Conservation (phyloP, 202 grass and related monocot genomes). For the Musa balbisiana region DNA sequence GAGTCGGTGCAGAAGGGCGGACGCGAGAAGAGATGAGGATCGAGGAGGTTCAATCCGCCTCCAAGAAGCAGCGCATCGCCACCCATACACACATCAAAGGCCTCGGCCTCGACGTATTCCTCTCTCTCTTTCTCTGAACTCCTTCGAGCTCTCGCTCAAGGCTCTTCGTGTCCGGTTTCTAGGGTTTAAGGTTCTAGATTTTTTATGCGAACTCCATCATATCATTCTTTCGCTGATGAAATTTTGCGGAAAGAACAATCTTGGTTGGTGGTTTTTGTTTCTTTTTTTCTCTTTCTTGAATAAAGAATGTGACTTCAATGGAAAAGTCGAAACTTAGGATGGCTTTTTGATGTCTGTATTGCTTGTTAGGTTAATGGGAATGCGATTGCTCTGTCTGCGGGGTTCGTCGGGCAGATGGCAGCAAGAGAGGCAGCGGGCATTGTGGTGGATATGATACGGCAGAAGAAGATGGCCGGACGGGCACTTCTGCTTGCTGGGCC, state of each 20-base stretch:
- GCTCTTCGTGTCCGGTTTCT: conserved; percentile 22
- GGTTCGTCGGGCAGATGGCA: conserved; percentile 46
- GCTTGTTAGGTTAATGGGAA: conserved; percentile 42
- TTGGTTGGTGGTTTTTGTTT: not conserved
- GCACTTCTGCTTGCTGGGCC: conserved; percentile 79
- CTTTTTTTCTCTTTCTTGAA: no score
- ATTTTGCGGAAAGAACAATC: not conserved
- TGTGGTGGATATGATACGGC: conserved; percentile 79
- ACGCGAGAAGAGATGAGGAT: conserved; percentile 47
- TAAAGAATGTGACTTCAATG: not conserved
- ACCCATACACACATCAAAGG: conserved; percentile 96
- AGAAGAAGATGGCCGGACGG: conserved; percentile 93
- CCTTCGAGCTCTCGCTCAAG: conserved; percentile 17
- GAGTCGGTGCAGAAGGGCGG: conserved; percentile 4
- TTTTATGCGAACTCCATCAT: not conserved
- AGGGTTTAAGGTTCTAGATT: conserved; percentile 7
- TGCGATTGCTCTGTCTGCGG: conserved; percentile 43
- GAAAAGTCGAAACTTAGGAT: not conserved
- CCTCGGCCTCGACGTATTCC: conserved; percentile 86
- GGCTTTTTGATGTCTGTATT: conserved; percentile 3
- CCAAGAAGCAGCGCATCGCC: conserved; percentile 88
- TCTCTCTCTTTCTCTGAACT: not conserved
- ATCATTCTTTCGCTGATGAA: not conserved
- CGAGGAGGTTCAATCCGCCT: conserved; percentile 85
- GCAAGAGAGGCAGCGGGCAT: conserved; percentile 65